A percentile compares a stretch with the other conserved stretches of the same genome.
Evolutionary conservation across 176 grass and related monocot genomes (phyloP).

Genomic region (Neostapfia colusana): DNA sequence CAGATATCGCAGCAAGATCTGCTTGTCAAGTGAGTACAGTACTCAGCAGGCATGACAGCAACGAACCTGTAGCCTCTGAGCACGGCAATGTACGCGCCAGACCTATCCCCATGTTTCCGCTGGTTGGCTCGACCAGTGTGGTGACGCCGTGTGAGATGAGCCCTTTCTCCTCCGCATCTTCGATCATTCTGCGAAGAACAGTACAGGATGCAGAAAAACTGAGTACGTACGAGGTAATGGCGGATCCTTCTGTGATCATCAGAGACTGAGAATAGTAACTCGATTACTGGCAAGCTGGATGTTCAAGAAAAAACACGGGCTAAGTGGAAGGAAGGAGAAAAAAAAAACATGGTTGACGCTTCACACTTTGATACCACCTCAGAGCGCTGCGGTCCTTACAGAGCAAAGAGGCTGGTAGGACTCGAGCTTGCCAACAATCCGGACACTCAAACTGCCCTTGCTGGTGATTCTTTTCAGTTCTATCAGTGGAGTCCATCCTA

Average conservation of each 20-base stretch:
- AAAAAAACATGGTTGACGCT: not conserved
- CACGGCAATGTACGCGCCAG: conserved; percentile 43
- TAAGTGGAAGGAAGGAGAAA: not conserved
- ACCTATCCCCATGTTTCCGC: conserved; percentile 66
- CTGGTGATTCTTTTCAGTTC: conserved; percentile 58
- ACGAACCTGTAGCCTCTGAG: conserved; percentile 69
- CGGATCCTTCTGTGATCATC: not conserved
- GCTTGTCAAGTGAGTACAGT: conserved; percentile 68
- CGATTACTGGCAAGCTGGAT: not conserved
- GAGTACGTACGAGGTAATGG: not conserved
- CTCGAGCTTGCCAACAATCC: conserved; percentile 74
- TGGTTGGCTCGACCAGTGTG: conserved; percentile 58
- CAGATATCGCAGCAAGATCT: conserved; percentile 65
- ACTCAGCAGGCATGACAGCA: conserved; percentile 59
- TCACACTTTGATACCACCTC: conserved; percentile 51
- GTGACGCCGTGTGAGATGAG: conserved; percentile 65
- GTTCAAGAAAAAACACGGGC: not conserved
- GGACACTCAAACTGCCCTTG: conserved; percentile 55
- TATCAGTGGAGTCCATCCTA: conserved; percentile 81
- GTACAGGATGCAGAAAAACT: not conserved
- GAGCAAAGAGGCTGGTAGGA: conserved; percentile 80
- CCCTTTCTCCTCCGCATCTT: conserved; percentile 73
- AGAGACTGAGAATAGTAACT: not conserved
- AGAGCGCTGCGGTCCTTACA: conserved; percentile 75
- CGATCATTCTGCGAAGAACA: conserved; percentile 58